Percentiles rank a stretch among this genome's conserved stretches.
Evolutionary conservation across 202 grass and related monocot species (phyloP).

Genomic region (Zizania palustris): DNA sequence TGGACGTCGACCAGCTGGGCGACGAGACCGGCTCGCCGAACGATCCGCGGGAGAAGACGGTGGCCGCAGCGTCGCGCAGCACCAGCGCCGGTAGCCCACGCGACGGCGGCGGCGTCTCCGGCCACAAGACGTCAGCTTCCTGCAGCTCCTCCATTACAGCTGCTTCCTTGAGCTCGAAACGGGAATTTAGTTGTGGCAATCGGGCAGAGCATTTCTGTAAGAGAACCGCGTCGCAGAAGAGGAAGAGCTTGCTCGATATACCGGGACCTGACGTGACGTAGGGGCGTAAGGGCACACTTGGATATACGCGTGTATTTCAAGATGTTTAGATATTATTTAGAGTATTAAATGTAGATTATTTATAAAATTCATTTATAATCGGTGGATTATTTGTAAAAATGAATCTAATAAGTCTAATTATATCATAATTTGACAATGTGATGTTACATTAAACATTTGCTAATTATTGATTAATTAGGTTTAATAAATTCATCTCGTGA

Average conservation of each 20-base stretch:
- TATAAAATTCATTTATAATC: too few relatives aligned
- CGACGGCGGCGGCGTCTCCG: constrained; percentile 30
- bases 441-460: too few relatives aligned
- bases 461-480: too few relatives aligned
- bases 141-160: constrained; percentile 36
- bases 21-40: constrained; percentile 21
- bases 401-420: too few relatives aligned
- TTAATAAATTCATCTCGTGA: too few relatives aligned
- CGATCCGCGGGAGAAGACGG: constrained; percentile 33
- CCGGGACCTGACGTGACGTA: constrained; percentile 44
- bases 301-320: too few relatives aligned
- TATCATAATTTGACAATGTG: too few relatives aligned
- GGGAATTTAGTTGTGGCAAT: background rate
- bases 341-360: too few relatives aligned
- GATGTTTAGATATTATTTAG: too few relatives aligned
- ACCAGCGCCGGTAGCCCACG: background rate
- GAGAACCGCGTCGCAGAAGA: background rate
- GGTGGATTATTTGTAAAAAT: too few relatives aligned
- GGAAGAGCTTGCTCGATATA: background rate
- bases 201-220: constrained; percentile 13
- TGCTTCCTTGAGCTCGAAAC: background rate
- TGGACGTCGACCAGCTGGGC: constrained; percentile 16
- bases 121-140: constrained; percentile 72
- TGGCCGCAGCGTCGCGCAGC: background rate
- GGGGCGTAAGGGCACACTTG: too few relatives aligned